These are phyloP conservation scores for Sugiyamaella paludigena DNA, from an alignment of 1,139 yeast genomes.

Conservation along the genomic window DNA sequence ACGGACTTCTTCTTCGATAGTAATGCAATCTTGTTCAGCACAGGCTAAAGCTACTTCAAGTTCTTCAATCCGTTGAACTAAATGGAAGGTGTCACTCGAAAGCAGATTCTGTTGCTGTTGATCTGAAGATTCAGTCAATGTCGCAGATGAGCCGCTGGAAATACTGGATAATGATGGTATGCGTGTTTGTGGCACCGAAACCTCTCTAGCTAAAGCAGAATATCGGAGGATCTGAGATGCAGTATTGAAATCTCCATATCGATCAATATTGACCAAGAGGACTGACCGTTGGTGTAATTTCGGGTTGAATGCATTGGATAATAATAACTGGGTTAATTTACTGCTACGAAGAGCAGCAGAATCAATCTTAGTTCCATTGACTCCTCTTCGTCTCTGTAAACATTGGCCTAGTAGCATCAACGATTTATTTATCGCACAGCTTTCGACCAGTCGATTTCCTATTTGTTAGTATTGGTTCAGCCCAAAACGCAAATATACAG, in stretches of 20 bases:
- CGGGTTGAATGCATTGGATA: conserved; percentile 45
- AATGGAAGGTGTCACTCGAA: conserved; percentile 1
- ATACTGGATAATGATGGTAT: conserved; percentile 22
- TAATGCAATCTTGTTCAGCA: conserved; percentile 25
- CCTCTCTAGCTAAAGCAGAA: conserved; percentile 39
- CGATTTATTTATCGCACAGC: conserved; percentile 46
- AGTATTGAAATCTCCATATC: conserved; percentile 59
- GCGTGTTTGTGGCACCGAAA: conserved; percentile 27
- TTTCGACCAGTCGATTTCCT: conserved; percentile 46
- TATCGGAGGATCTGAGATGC: conserved; percentile 49
- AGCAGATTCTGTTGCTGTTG: conserved; percentile 4
- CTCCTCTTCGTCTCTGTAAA: conserved; percentile 39
- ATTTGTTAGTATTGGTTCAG: too few species aligned
- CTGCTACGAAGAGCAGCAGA: conserved; percentile 44
- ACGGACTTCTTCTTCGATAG: conserved; percentile 36
- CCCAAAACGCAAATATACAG: too few species aligned
- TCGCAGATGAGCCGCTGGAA: conserved; percentile 12
- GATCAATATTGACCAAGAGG: conserved; percentile 58
- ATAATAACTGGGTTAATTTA: conserved; percentile 47
- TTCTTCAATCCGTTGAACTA: conserved; percentile 20
- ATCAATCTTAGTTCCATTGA: conserved; percentile 33
- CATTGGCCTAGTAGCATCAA: conserved; percentile 50
- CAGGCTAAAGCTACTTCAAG: conserved; percentile 30
- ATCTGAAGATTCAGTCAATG: conserved; percentile 5
- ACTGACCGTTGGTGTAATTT: conserved; percentile 33